A percentile compares a stretch with the other conserved stretches of the same genome.
Evolutionary conservation across 1,284 basidiomycete species (phyloP).

Genomic region (Moesziomyces aphidis): DNA sequence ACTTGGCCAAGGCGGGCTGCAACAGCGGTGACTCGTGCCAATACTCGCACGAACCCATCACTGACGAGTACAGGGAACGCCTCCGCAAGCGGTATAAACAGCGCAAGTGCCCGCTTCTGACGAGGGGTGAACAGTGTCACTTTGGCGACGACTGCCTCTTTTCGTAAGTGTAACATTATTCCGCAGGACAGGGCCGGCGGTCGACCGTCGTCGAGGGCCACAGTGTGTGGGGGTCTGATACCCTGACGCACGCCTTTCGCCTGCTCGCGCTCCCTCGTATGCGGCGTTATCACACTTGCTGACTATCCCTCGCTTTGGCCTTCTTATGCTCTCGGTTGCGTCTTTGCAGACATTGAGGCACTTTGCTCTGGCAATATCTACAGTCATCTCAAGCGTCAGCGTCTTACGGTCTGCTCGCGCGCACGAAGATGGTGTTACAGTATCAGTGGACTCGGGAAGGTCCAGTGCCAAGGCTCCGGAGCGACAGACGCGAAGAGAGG

Average conservation of each 20-base stretch:
- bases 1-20: constrained; percentile 16
- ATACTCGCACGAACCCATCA: constrained; percentile 30
- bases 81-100: constrained; percentile 9
- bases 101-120: constrained; percentile 22
- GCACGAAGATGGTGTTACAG: not conserved
- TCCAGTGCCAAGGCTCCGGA: not conserved
- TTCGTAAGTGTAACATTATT: constrained; percentile 18
- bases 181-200: not conserved
- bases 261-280: too few species aligned
- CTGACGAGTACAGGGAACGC: constrained; percentile 5
- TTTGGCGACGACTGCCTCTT: constrained; percentile 41
- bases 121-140: constrained; percentile 14
- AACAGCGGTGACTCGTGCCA: constrained; percentile 4
- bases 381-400: too few species aligned
- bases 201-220: too few species aligned
- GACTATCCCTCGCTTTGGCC: too few species aligned
- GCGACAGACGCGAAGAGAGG: not conserved
- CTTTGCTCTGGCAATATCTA: too few species aligned
- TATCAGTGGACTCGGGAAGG: not conserved
- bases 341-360: too few species aligned
- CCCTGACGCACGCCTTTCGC: too few species aligned
- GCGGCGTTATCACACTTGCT: too few species aligned
- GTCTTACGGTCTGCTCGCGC: too few species aligned
- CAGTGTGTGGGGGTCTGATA: too few species aligned
- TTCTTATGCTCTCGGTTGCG: too few species aligned